Conservation (phyloP, 2,329 filamentous ascomycete genomes). For the Epichloe sylvatica region DNA sequence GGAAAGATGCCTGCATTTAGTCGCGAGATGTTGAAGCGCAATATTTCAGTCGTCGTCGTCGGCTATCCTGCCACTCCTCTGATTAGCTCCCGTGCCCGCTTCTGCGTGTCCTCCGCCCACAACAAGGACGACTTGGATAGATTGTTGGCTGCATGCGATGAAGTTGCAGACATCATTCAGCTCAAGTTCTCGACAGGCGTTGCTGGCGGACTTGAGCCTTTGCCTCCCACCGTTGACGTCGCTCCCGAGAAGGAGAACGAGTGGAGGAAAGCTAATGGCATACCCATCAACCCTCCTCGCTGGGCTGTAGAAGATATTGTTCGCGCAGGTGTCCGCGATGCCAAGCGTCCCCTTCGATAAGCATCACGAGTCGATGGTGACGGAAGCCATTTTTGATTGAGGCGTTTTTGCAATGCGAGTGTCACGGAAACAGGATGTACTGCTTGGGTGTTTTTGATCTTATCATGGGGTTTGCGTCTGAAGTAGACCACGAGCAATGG, state of each 20-base stretch:
- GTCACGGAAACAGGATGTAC: neutral
- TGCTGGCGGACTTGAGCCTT: constrained; percentile 69
- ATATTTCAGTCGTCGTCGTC: constrained; percentile 94
- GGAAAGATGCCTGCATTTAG: constrained; percentile 98
- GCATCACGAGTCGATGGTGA: neutral
- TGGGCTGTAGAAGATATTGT: constrained; percentile 81
- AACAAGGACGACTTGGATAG: constrained; percentile 97
- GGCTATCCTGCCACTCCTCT: constrained; percentile 93
- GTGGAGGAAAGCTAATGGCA: constrained; percentile 44
- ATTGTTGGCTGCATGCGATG: constrained; percentile 75
- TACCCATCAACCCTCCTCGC: constrained; percentile 61
- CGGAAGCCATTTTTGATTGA: neutral
- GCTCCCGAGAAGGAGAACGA: constrained; percentile 58
- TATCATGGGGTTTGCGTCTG: constrained; percentile 7
- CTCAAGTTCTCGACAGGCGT: constrained; percentile 96
- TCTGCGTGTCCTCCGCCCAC: constrained; percentile 91
- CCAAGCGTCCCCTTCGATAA: constrained; percentile 57
- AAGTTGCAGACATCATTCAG: constrained; percentile 82
- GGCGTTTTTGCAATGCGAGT: neutral
- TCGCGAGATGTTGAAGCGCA: constrained; percentile 94
- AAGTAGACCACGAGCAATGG: constrained; percentile 5
- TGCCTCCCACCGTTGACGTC: constrained; percentile 56
- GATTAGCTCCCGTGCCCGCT: constrained; percentile 84
- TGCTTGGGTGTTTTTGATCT: constrained; percentile 8
- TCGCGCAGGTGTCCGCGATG: constrained; percentile 57